phyloP scores from a whole-genome alignment of 2,329 filamentous ascomycete genomes.

The Chaetomium globosum region DNA sequence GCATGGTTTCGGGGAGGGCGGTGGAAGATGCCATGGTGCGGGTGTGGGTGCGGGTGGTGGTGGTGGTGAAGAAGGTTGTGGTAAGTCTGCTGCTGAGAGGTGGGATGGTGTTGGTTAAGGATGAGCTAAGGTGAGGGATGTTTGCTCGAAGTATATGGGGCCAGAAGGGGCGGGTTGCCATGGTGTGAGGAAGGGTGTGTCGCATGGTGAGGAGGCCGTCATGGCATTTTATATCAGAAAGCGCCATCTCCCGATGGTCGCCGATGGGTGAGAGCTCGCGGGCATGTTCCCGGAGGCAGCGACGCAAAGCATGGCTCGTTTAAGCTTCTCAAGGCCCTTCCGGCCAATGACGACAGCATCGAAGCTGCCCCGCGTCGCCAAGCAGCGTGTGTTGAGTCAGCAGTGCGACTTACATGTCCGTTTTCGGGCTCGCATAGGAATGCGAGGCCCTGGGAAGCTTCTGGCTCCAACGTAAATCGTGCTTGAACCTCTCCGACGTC shows the following conservation, averaged over 20 bases:
- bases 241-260: neutral
- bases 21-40: constrained; percentile 24
- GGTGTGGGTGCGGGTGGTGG: neutral
- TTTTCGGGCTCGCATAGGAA: constrained; percentile 3
- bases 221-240: constrained; percentile 12
- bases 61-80: neutral
- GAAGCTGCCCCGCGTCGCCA: constrained; percentile 14
- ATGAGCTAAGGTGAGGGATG: neutral
- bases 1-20: constrained; percentile 35
- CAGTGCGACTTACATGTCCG: neutral
- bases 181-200: neutral
- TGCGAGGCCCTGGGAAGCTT: neutral
- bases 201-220: neutral
- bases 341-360: neutral
- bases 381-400: constrained; percentile 15
- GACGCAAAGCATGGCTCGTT: constrained; percentile 12
- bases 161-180: constrained; percentile 7
- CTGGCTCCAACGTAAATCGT: constrained; percentile 3
- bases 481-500: constrained; percentile 12
- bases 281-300: neutral
- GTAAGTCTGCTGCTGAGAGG: neutral
- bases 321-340: constrained; percentile 16
- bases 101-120: neutral
- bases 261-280: neutral
- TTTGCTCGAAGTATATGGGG: neutral